phyloP scores from a whole-genome alignment of 2,329 filamentous ascomycete genomes.

The Periconia sp. region DNA sequence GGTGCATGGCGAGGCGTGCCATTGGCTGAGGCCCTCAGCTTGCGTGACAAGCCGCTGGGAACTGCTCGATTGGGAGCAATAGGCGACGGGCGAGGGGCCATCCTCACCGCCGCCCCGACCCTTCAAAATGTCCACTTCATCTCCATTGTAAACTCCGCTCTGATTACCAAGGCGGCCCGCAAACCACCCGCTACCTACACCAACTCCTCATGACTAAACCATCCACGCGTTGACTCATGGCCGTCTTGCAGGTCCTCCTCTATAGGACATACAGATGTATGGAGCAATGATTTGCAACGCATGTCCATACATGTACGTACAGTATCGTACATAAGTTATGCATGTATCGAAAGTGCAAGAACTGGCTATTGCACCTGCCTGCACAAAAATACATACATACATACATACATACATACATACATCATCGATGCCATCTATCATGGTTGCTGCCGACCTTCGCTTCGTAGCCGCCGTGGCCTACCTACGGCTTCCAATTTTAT shows the following conservation, averaged over 20 bases:
- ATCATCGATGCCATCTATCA: not conserved
- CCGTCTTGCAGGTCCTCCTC: not conserved
- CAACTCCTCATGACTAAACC: not conserved
- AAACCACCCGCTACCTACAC: not conserved
- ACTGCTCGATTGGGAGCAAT: slow-evolving; percentile 2
- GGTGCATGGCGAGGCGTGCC: not conserved
- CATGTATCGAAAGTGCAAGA: slow-evolving; percentile 9
- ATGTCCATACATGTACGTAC: not conserved
- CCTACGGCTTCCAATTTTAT: slow-evolving; percentile 13
- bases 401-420: too few relatives aligned
- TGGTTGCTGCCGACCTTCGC: not conserved
- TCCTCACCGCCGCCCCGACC: slow-evolving; percentile 7
- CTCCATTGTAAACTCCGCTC: not conserved
- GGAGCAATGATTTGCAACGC: not conserved
- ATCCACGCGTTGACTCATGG: not conserved
- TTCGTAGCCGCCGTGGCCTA: slow-evolving; percentile 3
- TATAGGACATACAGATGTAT: too few relatives aligned
- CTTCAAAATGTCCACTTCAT: not conserved
- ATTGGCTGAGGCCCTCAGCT: slow-evolving; percentile 8
- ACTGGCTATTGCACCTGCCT: slow-evolving; percentile 14
- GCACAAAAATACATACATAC: too few relatives aligned
- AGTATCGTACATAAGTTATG: slow-evolving; percentile 3
- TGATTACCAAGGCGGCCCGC: not conserved
- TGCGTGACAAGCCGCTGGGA: not conserved
- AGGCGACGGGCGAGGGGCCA: slow-evolving; percentile 4